Evolutionary conservation across 1,284 basidiomycete genomes (phyloP), one percentile per base, ranked within the genome.

Genomic region (Grifola frondosa): DNA sequence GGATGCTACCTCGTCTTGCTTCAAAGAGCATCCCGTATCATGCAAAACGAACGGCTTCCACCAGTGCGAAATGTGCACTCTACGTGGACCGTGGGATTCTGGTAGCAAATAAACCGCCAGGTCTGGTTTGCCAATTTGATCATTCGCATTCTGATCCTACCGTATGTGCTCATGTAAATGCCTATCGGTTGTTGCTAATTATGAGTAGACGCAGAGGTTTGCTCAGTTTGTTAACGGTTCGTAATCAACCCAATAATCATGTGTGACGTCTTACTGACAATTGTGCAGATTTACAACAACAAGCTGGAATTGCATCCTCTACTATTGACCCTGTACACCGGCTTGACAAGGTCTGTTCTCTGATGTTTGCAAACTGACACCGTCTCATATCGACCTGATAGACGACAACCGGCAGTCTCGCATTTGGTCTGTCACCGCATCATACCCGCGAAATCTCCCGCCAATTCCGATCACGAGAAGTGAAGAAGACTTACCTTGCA

Each of bases 401-500:
- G 84, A 60, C 66, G 9, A 86, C 84, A 0, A 85, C 84, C 0
- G 84, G 84, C 10, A 73, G 71, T 20, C 63, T 87, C 9, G 50
- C 81, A 13, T 65, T 87, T 11, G 80, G 80, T 5, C 68, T 73
- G 15, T 74, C 71, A 23, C 43, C 63, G 5, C 38, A 56, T 7
- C 44, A 66, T 19, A 78, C 80, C 0, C 70, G 69, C 30, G 67
- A 75, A 12, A 52, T 88, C 3, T 73, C 76, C 1, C 66, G 63
- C n/a, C 83, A 86, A 54, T 82, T 88, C 44, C 63, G 64, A 16
- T 51, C 64, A 7, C 69, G 70, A 22, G 62, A 59, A 0, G 62
- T 85, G 6, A 60, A 69, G 20, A 87, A 88, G 56, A 74, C 71
- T 0, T 88, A 88, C 54, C 69, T 85, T 23, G 84, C 85, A 0